Percentiles rank a stretch among this genome's conserved stretches.
phyloP scores from a whole-genome alignment of 176 grass and related monocot species.

The Triticum turgidum region DNA sequence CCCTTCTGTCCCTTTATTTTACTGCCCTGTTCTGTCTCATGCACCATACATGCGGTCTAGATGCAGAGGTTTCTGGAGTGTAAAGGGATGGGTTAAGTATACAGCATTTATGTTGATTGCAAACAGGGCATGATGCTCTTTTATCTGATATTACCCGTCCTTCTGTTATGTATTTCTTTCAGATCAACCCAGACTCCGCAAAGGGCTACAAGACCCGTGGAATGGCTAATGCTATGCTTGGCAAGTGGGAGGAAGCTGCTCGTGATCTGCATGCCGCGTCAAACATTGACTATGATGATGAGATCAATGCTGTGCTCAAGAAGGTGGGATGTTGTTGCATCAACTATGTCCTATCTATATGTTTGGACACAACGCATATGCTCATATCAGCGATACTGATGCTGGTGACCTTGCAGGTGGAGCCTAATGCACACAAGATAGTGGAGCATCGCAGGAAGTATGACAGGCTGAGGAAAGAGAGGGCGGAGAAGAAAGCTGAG shows the following conservation, averaged over 20 bases:
- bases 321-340: slow-evolving; percentile 45
- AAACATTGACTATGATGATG: slow-evolving; percentile 94
- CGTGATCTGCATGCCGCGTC: slow-evolving; percentile 86
- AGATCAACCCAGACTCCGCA: slow-evolving; percentile 97
- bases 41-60: background rate
- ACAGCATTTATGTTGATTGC: background rate
- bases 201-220: slow-evolving; percentile 96
- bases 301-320: slow-evolving; percentile 86
- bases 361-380: background rate
- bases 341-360: background rate
- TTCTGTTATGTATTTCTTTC: background rate
- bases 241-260: slow-evolving; percentile 88
- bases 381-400: background rate
- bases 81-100: background rate
- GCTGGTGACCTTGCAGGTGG: slow-evolving; percentile 52
- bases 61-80: background rate
- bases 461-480: slow-evolving; percentile 80
- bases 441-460: slow-evolving; percentile 92
- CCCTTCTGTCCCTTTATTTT: background rate
- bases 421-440: slow-evolving; percentile 97
- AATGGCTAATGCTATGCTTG: slow-evolving; percentile 85
- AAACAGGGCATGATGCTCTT: background rate
- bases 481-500: slow-evolving; percentile 78
- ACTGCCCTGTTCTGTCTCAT: background rate
- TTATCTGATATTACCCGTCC: background rate